Conservation (phyloP, 495 filamentous ascomycete species). For the Margaritispora aquatica region DNA sequence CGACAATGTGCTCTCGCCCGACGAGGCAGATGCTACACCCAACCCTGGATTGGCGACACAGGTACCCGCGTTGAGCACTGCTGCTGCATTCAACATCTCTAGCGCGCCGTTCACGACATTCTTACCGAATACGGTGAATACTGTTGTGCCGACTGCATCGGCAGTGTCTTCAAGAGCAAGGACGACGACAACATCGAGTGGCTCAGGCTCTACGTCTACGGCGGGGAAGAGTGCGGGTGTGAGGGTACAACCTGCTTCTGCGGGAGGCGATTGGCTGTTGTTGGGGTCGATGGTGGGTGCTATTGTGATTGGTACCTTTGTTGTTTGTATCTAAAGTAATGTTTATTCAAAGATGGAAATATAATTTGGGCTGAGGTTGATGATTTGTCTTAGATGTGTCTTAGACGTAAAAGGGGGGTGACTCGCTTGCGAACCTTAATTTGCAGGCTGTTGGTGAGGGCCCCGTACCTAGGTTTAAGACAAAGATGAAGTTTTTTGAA, state of each 20-base stretch:
- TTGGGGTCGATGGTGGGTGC: background rate
- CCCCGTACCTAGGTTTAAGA: too few species aligned
- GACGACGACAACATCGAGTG: background rate
- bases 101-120: background rate
- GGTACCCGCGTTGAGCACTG: slow-evolving; percentile 1
- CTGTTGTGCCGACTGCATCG: background rate
- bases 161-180: background rate
- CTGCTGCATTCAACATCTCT: background rate
- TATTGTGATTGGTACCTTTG: background rate
- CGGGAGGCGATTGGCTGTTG: background rate
- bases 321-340: background rate
- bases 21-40: background rate
- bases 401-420: background rate
- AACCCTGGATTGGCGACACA: slow-evolving; percentile 8
- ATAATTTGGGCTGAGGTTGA: background rate
- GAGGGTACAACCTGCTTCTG: background rate
- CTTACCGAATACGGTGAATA: background rate
- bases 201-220: background rate
- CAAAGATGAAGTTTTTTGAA: too few species aligned
- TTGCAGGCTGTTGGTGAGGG: background rate
- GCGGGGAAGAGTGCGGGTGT: background rate
- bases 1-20: slow-evolving; percentile 28
- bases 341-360: background rate
- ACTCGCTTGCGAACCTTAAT: background rate
- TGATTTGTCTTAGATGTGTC: background rate